Evolutionary conservation across 1,284 basidiomycete species (phyloP), one percentile per base, ranked within the genome.

Genomic region (Ganoderma boninense): DNA sequence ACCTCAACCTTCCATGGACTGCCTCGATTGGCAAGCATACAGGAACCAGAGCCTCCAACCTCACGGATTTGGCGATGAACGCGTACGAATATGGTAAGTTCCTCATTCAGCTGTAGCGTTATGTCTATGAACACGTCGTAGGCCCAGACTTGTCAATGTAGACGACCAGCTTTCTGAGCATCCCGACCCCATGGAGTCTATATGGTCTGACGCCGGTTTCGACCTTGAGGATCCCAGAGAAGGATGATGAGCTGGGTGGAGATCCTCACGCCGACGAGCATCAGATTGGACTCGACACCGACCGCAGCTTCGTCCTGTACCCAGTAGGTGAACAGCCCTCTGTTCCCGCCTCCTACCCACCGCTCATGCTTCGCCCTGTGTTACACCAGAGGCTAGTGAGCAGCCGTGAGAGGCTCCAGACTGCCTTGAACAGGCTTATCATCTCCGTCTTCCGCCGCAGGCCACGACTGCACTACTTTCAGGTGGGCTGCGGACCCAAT

Each of bases 251-350:
- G 5, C 10, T 35, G 46, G 32, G 52, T 16, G 46, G 63, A 20
- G 63, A 42, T 29, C 44, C 42, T 26, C 95, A 97, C 78, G 82
- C 82, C 4, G 95, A 97, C 79, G 95, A 97, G 80, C 89, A 86
- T 5, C 95, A 97, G 82, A 95, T 97, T 73, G 83, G 85, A 66
- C 87, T 97, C 32, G 95, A 97, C 80, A 97, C 95, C 0, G 90
- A 95, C 80, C 89, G 95, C 43, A 95, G 95, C 74, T 97, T 97
- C 77, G 94, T 97, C 69, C 84, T 95, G 72, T 97, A 97, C 81
- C 93, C 95, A 77, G 89, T 89, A 87, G 92, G 94, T 93, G 85
- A 89, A 87, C 75, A 73, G 60, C 71, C 65, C 64, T 72, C 75
- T 73, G 74, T 43, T 49, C 54, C 63, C 66, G 65, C 43, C n/a